Evolutionary conservation across 2,329 filamentous ascomycete genomes (phyloP), one percentile per base, ranked within the genome.

Genomic region (Ophiostoma sp.): DNA sequence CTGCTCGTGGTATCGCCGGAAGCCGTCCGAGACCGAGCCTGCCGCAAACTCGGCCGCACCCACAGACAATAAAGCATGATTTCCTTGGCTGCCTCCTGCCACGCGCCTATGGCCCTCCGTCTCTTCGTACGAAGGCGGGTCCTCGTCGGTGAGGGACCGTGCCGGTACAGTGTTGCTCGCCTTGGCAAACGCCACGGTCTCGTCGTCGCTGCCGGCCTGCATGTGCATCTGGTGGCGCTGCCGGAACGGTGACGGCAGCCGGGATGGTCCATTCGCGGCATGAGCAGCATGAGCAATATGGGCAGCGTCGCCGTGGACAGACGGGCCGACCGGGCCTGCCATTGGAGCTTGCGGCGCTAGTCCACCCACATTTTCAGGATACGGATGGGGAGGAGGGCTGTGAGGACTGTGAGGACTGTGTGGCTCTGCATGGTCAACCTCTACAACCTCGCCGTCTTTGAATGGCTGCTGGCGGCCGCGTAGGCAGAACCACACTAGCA

Each of bases 51-150:
- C 60, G 27, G 27, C 27, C 27, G 27, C 27, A 27, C 27, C 27
- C 27, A 27, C 27, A 27, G 27, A 27, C 27, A 27, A 27, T 1
- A 2, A 27, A 27, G 27, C 27, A 27, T 27, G 1, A 27, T 27
- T 27, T 27, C 27, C 27, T 27, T 27, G 27, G 27, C 27, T 7
- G 3, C 8, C 42, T 9, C 42, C 42, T 44, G 49, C 49, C 18
- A 7, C 27, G 16, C 62, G n/a, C 4, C 42, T 1, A 40, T 58
- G 68, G 3, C 18, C 44, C 36, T 67, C 40, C 7, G 52, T 68
- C 45, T 70, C 69, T 44, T 70, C 69, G 41, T 70, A 70, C 9
- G 69, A 45, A 2, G 69, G 69, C n/a, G 69, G 69, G 5, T 67
- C 69, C 18, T 68, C 69, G 12, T 49, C 44, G 27, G 27, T 63